Evolutionary conservation across 2,329 filamentous ascomycete genomes (phyloP), one percentile per base, ranked within the genome.

Genomic region (Sporothrix curviconia): DNA sequence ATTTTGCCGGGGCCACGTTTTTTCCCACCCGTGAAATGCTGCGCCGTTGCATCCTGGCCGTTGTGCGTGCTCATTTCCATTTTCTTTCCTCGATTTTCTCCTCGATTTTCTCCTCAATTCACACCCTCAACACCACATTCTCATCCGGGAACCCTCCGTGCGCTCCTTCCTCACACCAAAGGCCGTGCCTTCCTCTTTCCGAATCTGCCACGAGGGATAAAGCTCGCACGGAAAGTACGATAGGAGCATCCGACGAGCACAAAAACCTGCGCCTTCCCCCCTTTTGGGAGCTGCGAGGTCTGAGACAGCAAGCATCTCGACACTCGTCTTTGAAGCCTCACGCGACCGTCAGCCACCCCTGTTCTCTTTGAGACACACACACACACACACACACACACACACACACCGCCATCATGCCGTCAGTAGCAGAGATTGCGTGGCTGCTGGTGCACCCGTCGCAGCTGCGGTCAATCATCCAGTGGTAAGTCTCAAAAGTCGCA

Each of bases 381-480:
- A 28, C 36, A 51, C 19, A 36, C 12, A 40, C 61, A 61, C 66
- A 65, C 69, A 79, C 25, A 43, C 36, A 24, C 55, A 40, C 36
- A 47, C 12, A 28, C 9, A 37, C 62, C 61, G 66, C 65, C 69
- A 79, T 68, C 61, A 86, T 86, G 83, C 80, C 77, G 62, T 71
- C 70, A 55, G 66, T 74, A 55, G 69, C 66, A 57, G 78, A 83
- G 65, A 71, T 84, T 59, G 68, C 89, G 62, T 94, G 92, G 76
- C 89, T 85, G 67, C 72, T 85, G 59, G 75, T 89, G 63, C 91
- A 95, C 73, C 87, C 89, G 36, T 79, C 79, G 64, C 81, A 96
- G 76, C 76, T 96, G 70, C 85, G 90, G 68, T 80, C 87, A 47
- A 90, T 96, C 62, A 79, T 95, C 61, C 91, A 96, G 85, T 96